Evolutionary conservation across 2,329 filamentous ascomycete genomes (phyloP).

Genomic region (Xylaria polymorpha): DNA sequence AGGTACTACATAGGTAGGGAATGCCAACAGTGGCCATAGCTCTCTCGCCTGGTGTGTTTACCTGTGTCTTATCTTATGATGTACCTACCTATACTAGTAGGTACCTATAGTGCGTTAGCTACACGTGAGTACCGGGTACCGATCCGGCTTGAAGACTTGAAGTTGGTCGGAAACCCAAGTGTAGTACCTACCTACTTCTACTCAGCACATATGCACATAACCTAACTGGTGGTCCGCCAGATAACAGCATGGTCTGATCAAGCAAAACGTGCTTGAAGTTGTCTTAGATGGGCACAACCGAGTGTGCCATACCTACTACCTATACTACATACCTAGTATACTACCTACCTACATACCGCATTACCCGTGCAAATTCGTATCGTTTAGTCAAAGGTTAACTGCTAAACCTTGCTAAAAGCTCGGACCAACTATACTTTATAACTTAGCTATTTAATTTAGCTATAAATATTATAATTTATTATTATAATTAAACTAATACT

Average conservation of each 20-base stretch:
- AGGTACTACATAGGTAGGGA: neutral
- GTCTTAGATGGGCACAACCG: slow-evolving; percentile 20
- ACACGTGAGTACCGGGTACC: slow-evolving; percentile 1
- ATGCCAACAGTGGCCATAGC: slow-evolving; percentile 19
- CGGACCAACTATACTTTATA: too few relatives aligned
- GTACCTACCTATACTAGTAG: neutral
- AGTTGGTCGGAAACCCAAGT: neutral
- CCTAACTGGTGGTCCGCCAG: neutral
- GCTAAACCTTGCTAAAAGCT: too few relatives aligned
- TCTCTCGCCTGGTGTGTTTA: neutral
- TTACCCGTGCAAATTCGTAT: too few relatives aligned
- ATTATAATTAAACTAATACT: too few relatives aligned
- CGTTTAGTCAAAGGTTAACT: too few relatives aligned
- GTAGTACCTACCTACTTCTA: neutral
- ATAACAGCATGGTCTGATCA: slow-evolving; percentile 18
- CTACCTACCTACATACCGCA: too few relatives aligned
- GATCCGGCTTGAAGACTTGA: neutral
- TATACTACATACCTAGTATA: too few relatives aligned
- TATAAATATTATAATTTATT: too few relatives aligned
- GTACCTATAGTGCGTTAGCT: neutral
- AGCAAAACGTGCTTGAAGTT: slow-evolving; percentile 9
- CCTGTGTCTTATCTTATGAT: neutral
- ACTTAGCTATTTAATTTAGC: too few relatives aligned
- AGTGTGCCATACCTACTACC: too few relatives aligned
- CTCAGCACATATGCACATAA: slow-evolving; percentile 6